phyloP scores from a whole-genome alignment of 1,139 yeast genomes.

The Candida buenavistaensis region DNA sequence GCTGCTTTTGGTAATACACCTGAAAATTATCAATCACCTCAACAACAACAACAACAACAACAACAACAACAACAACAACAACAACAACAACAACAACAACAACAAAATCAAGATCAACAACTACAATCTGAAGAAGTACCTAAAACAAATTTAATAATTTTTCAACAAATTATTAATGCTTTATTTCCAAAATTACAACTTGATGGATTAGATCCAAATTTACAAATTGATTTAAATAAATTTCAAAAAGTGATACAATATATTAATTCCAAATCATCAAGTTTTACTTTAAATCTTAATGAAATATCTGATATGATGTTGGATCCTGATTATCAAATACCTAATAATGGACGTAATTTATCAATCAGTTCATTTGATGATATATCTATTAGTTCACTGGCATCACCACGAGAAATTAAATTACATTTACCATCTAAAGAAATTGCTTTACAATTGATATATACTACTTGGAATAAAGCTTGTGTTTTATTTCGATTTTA shows the following conservation, averaged over 20 bases:
- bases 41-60: constrained; percentile 4
- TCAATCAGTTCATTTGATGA: constrained; percentile 24
- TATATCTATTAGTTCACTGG: constrained; percentile 8
- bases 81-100: neutral
- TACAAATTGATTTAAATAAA: constrained; percentile 35
- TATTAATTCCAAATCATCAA: constrained; percentile 22
- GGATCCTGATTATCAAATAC: constrained; percentile 17
- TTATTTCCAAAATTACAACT: constrained; percentile 52
- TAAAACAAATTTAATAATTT: constrained; percentile 20
- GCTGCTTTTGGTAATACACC: constrained; percentile 10
- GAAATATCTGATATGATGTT: constrained; percentile 28
- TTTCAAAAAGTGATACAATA: constrained; percentile 26
- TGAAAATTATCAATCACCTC: constrained; percentile 1
- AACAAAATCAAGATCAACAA: neutral
- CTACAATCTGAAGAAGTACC: constrained; percentile 10
- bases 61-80: constrained; percentile 2
- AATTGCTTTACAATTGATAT: constrained; percentile 67
- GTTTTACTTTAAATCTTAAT: constrained; percentile 16
- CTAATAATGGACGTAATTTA: constrained; percentile 14
- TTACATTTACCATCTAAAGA: constrained; percentile 76
- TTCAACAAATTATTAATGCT: constrained; percentile 36
- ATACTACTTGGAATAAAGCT: constrained; percentile 82
- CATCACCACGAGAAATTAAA: constrained; percentile 48
- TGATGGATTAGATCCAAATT: constrained; percentile 33
- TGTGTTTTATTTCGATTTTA: constrained; percentile 83